These are phyloP conservation scores for Globisporangium echinulatum DNA, from an alignment of 352 stramenopile genomes.

Conservation along the genomic window DNA sequence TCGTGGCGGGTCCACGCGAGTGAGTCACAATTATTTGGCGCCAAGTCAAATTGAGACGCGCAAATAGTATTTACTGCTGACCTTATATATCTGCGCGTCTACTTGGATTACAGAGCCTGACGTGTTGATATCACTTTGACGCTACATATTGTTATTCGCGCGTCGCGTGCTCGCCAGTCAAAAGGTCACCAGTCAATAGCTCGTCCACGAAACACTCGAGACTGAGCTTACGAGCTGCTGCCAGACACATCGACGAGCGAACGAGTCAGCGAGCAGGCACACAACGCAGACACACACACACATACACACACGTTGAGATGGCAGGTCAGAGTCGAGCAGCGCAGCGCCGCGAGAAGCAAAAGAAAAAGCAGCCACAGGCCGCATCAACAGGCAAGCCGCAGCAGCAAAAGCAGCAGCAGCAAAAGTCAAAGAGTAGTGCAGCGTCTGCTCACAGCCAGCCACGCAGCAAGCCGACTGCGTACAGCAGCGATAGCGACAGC, in stretches of 20 bases:
- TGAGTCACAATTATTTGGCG: background rate
- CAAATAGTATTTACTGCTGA: background rate
- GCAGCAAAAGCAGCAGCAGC: constrained; percentile 2
- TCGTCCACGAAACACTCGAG: background rate
- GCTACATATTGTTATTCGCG: background rate
- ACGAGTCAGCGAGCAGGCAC: background rate
- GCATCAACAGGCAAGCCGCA: background rate
- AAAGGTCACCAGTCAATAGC: constrained; percentile 10
- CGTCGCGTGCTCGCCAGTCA: constrained; percentile 6
- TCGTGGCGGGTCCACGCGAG: background rate
- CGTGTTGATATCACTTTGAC: background rate
- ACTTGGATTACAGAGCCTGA: background rate
- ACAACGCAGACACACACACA: background rate
- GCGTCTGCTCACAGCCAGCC: background rate
- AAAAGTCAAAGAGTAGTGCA: background rate
- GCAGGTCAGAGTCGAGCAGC: constrained; percentile 31
- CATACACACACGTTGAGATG: constrained; percentile 15
- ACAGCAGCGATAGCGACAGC: constrained; percentile 38
- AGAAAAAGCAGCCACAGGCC: constrained; percentile 12
- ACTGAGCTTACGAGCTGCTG: background rate
- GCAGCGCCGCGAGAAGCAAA: constrained; percentile 39
- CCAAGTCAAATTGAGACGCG: background rate
- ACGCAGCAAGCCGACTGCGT: constrained; percentile 11
- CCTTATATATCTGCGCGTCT: background rate
- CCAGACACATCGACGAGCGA: background rate